These are phyloP conservation scores for Epichloe glyceriae DNA, from an alignment of 2,329 filamentous ascomycete species.

Conservation along the genomic window DNA sequence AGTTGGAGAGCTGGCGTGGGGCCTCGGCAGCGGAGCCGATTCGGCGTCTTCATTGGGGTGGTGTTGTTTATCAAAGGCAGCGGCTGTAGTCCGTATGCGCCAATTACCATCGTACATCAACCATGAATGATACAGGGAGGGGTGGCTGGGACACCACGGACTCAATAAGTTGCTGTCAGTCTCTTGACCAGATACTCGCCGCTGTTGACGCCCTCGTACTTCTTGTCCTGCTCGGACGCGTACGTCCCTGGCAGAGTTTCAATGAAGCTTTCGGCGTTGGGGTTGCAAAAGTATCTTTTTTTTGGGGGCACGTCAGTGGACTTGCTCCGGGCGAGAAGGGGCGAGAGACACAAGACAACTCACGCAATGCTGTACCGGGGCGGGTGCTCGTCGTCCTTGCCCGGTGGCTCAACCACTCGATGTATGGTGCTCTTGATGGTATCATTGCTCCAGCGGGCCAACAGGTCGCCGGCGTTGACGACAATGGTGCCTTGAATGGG, in stretches of 20 bases:
- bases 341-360: slow-evolving; percentile 15
- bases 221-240: slow-evolving; percentile 50
- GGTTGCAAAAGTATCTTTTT: slow-evolving; percentile 70
- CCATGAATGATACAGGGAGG: too few relatives aligned
- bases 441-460: slow-evolving; percentile 84
- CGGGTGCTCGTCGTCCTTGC: slow-evolving; percentile 48
- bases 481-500: slow-evolving; percentile 74
- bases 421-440: slow-evolving; percentile 84
- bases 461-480: slow-evolving; percentile 76
- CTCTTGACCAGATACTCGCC: slow-evolving; percentile 73
- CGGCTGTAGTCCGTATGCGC: too few relatives aligned
- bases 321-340: not conserved
- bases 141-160: too few relatives aligned
- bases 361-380: slow-evolving; percentile 76
- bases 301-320: not conserved
- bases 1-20: slow-evolving; percentile 1
- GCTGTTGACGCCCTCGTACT: slow-evolving; percentile 65
- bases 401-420: slow-evolving; percentile 75
- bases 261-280: slow-evolving; percentile 63
- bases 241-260: slow-evolving; percentile 74
- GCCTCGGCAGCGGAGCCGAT: not conserved
- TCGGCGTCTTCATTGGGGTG: too few relatives aligned
- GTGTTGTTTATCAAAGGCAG: too few relatives aligned
- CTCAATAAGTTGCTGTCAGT: slow-evolving; percentile 58
- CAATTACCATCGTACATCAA: too few relatives aligned